Evolutionary conservation across 2,329 filamentous ascomycete genomes (phyloP), one percentile per base, ranked within the genome.

Genomic region (Penicillium digitatum): DNA sequence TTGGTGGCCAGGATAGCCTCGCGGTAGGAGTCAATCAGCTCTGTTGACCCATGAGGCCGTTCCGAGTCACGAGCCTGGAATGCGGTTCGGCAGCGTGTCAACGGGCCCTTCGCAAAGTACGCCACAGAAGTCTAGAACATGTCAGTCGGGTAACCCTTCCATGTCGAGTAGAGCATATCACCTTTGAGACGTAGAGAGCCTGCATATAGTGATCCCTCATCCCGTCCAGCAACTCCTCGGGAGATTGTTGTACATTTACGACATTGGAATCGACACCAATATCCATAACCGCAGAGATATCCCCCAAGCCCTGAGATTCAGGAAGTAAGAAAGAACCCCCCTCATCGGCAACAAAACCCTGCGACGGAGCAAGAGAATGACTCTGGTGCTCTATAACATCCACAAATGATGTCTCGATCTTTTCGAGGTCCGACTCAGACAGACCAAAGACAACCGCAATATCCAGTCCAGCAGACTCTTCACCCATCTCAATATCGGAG

Each of bases 91-190:
- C 74, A 77, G 27, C 78, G 74, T 14, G 77, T 71, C 48, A 80
- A 64, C 16, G 78, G 77, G 5, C 78, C 78, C 66, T 80, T 80
- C 34, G 77, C 77, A 62, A 79, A 80, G 61, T 79, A 80, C 51
- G 78, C 78, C 51, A 80, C 66, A 27, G 77, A 78, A n/a, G 76
- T 74, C 69, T 78, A 46, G 12, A 27, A 26, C 55, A 10, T n/a
- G 24, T 37, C 32, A 54, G 54, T 68, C 18, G 66, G 60, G 37
- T 32, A 51, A 16, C 2, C 10, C 5, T 16, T 22, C 43, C 18
- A 32, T 35, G 40, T 18, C 9, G 24, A 22, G 7, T 14, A 3
- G 16, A 55, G 18, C 22, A 32, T 8, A 48, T 52, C 55, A 75
- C 74, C 67, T 76, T 76, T 31, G 75, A 76, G 5, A 74, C 63